Conservation (phyloP, 2,329 filamentous ascomycete genomes). For the Zymoseptoria ardabiliae region DNA sequence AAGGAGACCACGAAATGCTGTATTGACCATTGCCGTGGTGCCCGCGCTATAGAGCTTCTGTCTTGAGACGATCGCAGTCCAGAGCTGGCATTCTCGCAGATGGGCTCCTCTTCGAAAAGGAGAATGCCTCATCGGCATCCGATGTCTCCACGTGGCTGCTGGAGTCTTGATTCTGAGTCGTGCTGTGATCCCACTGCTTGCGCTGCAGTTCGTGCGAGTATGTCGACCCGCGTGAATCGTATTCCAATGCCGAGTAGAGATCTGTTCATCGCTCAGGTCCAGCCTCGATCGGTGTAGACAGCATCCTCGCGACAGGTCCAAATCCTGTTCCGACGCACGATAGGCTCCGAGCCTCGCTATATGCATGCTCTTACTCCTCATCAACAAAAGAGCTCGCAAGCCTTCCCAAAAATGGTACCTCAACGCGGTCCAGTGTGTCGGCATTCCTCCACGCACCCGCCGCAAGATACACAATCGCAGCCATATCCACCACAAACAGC, state of each 20-base stretch:
- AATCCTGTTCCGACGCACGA: neutral
- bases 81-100: no score
- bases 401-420: constrained; percentile 78
- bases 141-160: no score
- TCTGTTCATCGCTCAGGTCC: neutral
- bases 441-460: constrained; percentile 78
- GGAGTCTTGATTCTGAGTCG: no score
- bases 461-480: constrained; percentile 67
- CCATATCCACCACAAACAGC: constrained; percentile 68
- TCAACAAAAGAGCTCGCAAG: constrained; percentile 86
- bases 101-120: no score
- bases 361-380: constrained; percentile 54
- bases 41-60: no score
- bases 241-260: neutral
- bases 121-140: no score
- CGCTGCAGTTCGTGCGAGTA: no score
- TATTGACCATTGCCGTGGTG: no score
- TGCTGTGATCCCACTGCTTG: no score
- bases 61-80: no score
- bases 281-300: neutral
- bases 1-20: no score
- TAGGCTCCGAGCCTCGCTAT: neutral
- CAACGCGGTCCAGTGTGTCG: constrained; percentile 60
- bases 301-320: neutral
- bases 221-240: no score